Conservation (phyloP, 1,284 basidiomycete genomes). For the Ganoderma lucidum region DNA sequence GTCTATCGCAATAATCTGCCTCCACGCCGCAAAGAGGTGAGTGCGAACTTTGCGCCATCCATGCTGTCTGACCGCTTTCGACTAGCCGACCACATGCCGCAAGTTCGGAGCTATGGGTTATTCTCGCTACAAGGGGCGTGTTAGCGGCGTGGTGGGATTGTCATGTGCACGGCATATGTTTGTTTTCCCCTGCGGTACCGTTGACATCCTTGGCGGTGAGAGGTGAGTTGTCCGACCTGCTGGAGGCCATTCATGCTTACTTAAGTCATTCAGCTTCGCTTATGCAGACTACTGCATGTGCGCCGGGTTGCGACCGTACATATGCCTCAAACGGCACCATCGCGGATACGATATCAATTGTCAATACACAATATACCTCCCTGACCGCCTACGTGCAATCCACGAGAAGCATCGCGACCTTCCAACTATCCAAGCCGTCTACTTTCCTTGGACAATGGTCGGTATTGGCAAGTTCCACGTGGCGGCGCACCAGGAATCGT, state of each 20-base stretch:
- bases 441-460: background rate
- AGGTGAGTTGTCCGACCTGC: background rate
- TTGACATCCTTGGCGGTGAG: background rate
- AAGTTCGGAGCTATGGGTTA: slow-evolving; percentile 17
- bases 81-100: slow-evolving; percentile 5
- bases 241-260: background rate
- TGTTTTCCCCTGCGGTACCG: background rate
- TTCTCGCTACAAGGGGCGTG: background rate
- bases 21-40: background rate
- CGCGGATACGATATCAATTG: slow-evolving; percentile 20
- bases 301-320: background rate
- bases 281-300: slow-evolving; percentile 2
- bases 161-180: slow-evolving; percentile 8
- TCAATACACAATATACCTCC: slow-evolving; percentile 13
- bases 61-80: background rate
- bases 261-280: background rate
- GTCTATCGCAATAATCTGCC: background rate
- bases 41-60: background rate
- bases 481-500: slow-evolving; percentile 6
- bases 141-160: background rate
- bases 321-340: background rate
- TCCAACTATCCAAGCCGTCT: background rate
- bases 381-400: background rate
- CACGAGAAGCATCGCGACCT: background rate
- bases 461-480: slow-evolving; percentile 21